phyloP scores from a whole-genome alignment of 805 yeast species.

The Cyberlindnera mycetangii region DNA sequence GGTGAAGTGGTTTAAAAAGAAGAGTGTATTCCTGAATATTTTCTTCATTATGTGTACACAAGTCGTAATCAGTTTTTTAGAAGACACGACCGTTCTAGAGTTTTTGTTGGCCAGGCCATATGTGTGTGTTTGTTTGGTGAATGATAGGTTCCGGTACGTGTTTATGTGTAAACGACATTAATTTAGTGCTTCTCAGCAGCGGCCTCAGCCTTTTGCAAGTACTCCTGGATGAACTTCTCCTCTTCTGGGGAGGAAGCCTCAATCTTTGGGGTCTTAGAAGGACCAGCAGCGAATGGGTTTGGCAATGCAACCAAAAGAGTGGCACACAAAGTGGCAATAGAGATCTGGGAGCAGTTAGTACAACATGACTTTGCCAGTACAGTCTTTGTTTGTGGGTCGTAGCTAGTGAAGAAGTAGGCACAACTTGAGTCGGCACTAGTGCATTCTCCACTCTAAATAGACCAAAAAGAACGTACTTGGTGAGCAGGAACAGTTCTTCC shows the following conservation, averaged over 20 bases:
- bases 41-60: slow-evolving; percentile 11
- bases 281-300: slow-evolving; percentile 50
- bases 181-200: slow-evolving; percentile 28
- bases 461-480: slow-evolving; percentile 43
- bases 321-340: slow-evolving; percentile 75
- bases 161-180: neutral
- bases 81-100: slow-evolving; percentile 9
- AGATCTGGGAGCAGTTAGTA: slow-evolving; percentile 43
- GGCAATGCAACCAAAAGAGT: slow-evolving; percentile 63
- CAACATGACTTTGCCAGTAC: no score
- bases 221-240: slow-evolving; percentile 76
- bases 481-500: slow-evolving; percentile 86
- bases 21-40: slow-evolving; percentile 8
- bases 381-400: no score
- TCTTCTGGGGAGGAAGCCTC: slow-evolving; percentile 83
- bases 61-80: slow-evolving; percentile 11
- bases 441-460: neutral
- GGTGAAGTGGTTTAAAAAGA: neutral
- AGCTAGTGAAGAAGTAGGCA: no score
- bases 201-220: slow-evolving; percentile 49
- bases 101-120: slow-evolving; percentile 1
- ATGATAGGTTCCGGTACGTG: neutral
- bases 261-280: slow-evolving; percentile 55
- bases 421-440: no score
- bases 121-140: no score